A percentile compares a stretch with the other conserved stretches of the same genome.
phyloP scores from a whole-genome alignment of 345 rosid species.

The Populus davidiana region DNA sequence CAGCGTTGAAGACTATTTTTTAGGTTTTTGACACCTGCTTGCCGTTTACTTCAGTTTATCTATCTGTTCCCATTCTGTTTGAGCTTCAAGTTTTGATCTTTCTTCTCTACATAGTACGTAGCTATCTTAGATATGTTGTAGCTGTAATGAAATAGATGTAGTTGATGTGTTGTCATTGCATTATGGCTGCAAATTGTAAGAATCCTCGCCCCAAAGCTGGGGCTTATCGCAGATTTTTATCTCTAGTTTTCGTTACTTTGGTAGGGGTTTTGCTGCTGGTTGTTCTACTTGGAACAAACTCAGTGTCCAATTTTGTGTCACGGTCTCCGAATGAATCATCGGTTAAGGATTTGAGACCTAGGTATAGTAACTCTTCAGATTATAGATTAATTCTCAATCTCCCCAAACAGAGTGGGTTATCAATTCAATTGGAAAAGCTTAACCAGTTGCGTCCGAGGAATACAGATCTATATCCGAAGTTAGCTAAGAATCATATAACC shows the following conservation, averaged over 20 bases:
- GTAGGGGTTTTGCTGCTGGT: constrained; percentile 49
- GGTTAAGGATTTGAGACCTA: constrained; percentile 25
- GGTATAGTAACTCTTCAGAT: constrained; percentile 19
- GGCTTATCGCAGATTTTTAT: constrained; percentile 44
- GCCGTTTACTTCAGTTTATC: constrained; percentile 17
- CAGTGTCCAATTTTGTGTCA: constrained; percentile 21
- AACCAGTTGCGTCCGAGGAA: constrained; percentile 72
- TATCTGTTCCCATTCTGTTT: constrained; percentile 10
- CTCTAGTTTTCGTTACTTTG: constrained; percentile 48
- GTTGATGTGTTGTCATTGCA: constrained; percentile 13
- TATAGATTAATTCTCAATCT: constrained; percentile 34
- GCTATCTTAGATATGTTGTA: not conserved
- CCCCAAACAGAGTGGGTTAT: constrained; percentile 55
- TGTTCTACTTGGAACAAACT: constrained; percentile 45
- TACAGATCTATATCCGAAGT: constrained; percentile 54
- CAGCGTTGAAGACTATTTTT: constrained; percentile 4
- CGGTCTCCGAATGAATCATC: constrained; percentile 24
- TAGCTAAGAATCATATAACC: constrained; percentile 63
- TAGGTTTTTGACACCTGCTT: constrained; percentile 27
- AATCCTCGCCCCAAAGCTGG: constrained; percentile 52
- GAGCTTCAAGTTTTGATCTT: constrained; percentile 18
- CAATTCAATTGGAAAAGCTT: constrained; percentile 52
- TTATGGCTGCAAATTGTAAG: constrained; percentile 63
- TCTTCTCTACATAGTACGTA: not conserved
- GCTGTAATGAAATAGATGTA: not conserved